Percentiles rank a stretch among this genome's conserved stretches.
phyloP scores from a whole-genome alignment of 2,329 filamentous ascomycete genomes.

The Bipolaris zeicola region DNA sequence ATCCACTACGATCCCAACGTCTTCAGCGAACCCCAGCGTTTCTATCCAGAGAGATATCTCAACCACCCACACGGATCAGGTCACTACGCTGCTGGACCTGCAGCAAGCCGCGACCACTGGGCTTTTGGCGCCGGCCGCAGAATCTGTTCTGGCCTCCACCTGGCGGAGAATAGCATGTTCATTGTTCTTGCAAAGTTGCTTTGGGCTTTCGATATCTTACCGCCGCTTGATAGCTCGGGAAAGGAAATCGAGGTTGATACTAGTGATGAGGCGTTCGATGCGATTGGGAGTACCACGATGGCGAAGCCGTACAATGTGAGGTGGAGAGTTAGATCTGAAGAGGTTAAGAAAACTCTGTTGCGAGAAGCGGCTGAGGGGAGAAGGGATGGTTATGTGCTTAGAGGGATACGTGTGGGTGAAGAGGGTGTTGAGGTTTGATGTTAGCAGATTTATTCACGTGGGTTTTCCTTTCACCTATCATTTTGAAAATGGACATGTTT shows the following conservation, averaged over 20 bases:
- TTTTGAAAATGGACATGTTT: background rate
- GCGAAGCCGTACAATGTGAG: conserved; percentile 41
- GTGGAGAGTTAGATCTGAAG: conserved; percentile 31
- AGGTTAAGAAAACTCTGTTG: conserved; percentile 26
- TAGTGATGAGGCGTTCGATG: conserved; percentile 43
- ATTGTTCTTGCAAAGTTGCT: conserved; percentile 54
- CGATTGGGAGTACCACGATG: conserved; percentile 36
- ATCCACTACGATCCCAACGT: conserved; percentile 46
- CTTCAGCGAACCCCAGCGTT: conserved; percentile 47
- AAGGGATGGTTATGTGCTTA: conserved; percentile 40
- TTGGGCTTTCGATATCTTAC: conserved; percentile 55
- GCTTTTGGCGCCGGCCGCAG: conserved; percentile 53
- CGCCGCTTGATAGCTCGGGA: conserved; percentile 45
- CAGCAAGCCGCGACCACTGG: conserved; percentile 44
- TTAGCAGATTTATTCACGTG: too few species aligned
- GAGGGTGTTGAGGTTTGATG: conserved; percentile 27
- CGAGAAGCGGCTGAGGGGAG: conserved; percentile 35
- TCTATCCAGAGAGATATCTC: conserved; percentile 55
- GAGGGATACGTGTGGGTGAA: conserved; percentile 39
- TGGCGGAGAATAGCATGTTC: conserved; percentile 54
- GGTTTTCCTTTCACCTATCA: background rate
- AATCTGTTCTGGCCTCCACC: conserved; percentile 50
- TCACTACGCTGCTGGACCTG: conserved; percentile 41
- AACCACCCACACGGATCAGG: conserved; percentile 32
- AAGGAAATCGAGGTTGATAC: conserved; percentile 45